phyloP scores from a whole-genome alignment of 768 basidiomycete species.

The Daedaleopsis sinensis region DNA sequence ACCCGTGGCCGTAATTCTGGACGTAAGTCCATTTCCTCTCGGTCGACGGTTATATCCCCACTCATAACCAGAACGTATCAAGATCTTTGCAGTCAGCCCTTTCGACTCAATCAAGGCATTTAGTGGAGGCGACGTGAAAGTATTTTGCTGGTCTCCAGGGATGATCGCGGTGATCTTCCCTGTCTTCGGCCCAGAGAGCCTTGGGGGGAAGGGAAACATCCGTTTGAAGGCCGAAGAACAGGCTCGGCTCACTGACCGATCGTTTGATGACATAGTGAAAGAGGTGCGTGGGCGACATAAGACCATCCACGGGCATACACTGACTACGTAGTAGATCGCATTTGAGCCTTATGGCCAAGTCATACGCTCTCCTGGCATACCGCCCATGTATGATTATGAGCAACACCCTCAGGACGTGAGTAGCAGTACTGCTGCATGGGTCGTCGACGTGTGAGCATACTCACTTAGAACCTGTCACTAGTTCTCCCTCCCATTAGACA shows the following conservation, averaged over 20 bases:
- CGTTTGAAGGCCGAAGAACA: conserved; percentile 11
- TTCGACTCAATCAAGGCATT: conserved; percentile 2
- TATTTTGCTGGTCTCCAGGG: background rate
- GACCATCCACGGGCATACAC: background rate
- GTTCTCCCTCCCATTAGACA: background rate
- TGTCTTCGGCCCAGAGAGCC: conserved; percentile 12
- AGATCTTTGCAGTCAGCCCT: conserved; percentile 12
- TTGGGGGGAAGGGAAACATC: conserved; percentile 16
- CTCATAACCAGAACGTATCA: background rate
- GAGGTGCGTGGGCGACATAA: conserved; percentile 3
- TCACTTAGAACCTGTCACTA: background rate
- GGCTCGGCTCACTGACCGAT: conserved; percentile 4
- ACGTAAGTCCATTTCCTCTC: conserved; percentile 14
- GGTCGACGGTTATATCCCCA: background rate
- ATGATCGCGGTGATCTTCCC: background rate
- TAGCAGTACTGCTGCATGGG: background rate
- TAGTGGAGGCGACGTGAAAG: conserved; percentile 12
- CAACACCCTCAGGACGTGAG: conserved; percentile 16
- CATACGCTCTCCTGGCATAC: conserved; percentile 20
- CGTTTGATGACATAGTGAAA: background rate
- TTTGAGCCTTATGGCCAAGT: conserved; percentile 8
- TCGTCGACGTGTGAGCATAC: background rate
- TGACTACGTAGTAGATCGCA: background rate
- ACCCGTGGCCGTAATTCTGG: conserved; percentile 19
- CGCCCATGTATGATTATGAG: conserved; percentile 27